Base-by-base conservation (phyloP, 352 stramenopile species). In the Globisporangium polare region DNA sequence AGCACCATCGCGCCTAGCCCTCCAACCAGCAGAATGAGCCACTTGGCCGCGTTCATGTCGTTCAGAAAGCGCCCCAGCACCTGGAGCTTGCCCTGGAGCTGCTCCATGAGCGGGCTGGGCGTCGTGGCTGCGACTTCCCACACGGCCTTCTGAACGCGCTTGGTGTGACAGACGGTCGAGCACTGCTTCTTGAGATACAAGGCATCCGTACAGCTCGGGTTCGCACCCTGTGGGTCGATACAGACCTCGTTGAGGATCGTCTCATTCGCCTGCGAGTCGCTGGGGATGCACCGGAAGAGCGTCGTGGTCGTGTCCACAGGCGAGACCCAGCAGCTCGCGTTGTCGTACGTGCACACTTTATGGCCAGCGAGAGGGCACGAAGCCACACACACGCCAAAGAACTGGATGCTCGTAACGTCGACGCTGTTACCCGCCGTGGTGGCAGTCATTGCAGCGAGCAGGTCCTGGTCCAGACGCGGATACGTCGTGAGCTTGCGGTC, bases 361-460 rank as follows among this genome's bases (percentile, higher is more conserved):
- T 80, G 68, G 1, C 80, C 83, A 0, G 68, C 60, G 17, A 58
- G 39, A 0, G 88, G 88, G 39, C 88, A 96, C 0, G 55, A 63
- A 17, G 59, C 37, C 22, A 95, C 86, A 52, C 88, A 96, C 6
- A 94, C 73, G 0, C 88, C 88, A 57, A 90, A 95, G 61, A 94
- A 92, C 62, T 89, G 63, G 27, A 86, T 80, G 46, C 74, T 75
- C 26, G 73, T 69, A 17, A 84, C 62, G 12, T 73, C 58, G 12
- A 90, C 51, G 10, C 76, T 67, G 7, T 65, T 33, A 33, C 29
- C 29, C 29, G 29, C 29, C 2, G 29, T 67, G 17, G 68, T 57
- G 33, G 33, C 15, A 15, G 33, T 17, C 35, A 75, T 43, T 7
- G 78, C 82, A 17, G 72, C 66, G 1, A 92, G 52, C 52, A 96